Base-by-base conservation (phyloP, 2,329 filamentous ascomycete species). In the Triangularia verruculosa region DNA sequence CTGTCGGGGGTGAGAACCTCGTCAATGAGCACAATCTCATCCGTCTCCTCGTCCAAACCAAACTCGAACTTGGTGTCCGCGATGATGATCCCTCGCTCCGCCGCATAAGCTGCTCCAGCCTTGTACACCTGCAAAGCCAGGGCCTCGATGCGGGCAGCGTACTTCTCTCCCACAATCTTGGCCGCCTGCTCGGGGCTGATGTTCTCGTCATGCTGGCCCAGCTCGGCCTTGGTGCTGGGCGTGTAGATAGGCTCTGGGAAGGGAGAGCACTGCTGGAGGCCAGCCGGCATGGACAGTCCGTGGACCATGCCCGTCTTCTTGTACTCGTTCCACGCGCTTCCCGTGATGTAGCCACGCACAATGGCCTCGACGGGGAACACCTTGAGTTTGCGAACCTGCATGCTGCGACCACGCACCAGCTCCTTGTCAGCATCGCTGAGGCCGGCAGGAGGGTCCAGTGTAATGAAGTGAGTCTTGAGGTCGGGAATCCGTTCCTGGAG, bases 291-390 rank as follows among this genome's bases (percentile, higher is more conserved):
- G 15, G 82, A 73, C 69, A 93, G 88, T 22, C 92, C 91, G 77
- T 96, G 91, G 15, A 96, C 89, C 1, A 92, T 96, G 59, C 91
- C 90, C 20, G 78, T 82, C 68, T 84, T 82, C 73, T 86, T 79
- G 79, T 95, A 84, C 79, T 96, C 92, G 43, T 82, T 82, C 89
- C 91, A 96, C 0, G 91, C 92, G 54, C 87, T 90, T 52, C 93
- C 93, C 5, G 93, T 93, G 74, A 97, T 87, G 79, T 96, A 96
- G 69, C 93, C 93, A 63, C 92, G 87, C n/a, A 96, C 91, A 67
- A 94, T 94, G 52, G 88, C 90, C 77, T 94, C 91, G 67, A 96
- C 82, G 24, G 91, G 90, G 64, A 96, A 86, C 67, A 95, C 86
- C 70, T 88, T 85, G 63, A 92, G 82, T 68, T 86, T 86, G 66